Percentiles rank a stretch among this genome's conserved stretches.
phyloP scores from a whole-genome alignment of 768 basidiomycete species.

The Amanita brunnescens region DNA sequence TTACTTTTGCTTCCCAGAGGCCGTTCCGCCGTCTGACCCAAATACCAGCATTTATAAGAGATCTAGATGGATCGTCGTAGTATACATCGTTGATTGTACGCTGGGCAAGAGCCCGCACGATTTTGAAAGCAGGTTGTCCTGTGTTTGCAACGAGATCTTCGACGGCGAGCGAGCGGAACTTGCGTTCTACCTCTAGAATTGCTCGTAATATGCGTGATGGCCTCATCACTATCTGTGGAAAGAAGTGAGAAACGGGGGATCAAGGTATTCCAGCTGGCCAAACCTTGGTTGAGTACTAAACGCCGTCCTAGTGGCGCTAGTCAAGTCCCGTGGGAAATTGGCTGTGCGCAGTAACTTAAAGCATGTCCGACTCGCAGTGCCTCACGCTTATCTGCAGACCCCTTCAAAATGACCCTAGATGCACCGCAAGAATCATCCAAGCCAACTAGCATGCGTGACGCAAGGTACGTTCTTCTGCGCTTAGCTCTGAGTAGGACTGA shows the following conservation, averaged over 20 bases:
- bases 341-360: neutral
- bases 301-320: too few relatives aligned
- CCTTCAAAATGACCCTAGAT: constrained; percentile 1
- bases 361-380: too few relatives aligned
- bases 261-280: neutral
- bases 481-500: neutral
- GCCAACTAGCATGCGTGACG: neutral
- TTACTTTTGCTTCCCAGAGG: constrained; percentile 1
- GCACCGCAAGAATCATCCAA: neutral
- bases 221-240: neutral
- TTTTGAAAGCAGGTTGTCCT: constrained; percentile 3
- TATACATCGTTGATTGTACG: constrained; percentile 1
- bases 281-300: neutral
- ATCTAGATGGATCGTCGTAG: constrained; percentile 3
- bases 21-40: constrained; percentile 3
- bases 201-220: constrained; percentile 2
- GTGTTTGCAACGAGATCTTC: constrained; percentile 3
- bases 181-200: constrained; percentile 3
- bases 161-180: constrained; percentile 3
- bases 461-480: constrained; percentile 1
- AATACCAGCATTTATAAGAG: constrained; percentile 3
- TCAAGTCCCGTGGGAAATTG: neutral
- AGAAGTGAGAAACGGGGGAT: constrained; percentile 1
- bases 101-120: neutral
- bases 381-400: too few relatives aligned